Conservation (phyloP, 176 grass and related monocot genomes). For the Bromus sterilis region DNA sequence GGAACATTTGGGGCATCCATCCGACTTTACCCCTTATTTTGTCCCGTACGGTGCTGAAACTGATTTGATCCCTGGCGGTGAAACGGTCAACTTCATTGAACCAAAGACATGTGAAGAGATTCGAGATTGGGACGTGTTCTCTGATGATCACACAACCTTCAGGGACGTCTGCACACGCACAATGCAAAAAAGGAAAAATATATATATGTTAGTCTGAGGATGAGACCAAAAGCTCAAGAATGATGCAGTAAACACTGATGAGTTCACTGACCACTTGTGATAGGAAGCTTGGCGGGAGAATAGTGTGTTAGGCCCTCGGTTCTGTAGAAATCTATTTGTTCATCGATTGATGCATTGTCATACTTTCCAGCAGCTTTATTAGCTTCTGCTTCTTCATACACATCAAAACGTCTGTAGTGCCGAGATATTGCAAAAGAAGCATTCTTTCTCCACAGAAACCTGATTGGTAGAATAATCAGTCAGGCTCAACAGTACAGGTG, state of each 20-base stretch:
- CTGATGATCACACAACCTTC: conserved; percentile 99
- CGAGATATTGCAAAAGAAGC: conserved; percentile 76
- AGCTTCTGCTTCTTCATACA: conserved; percentile 96
- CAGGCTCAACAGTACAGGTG: neutral
- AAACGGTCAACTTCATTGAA: conserved; percentile 99
- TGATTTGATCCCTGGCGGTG: conserved; percentile 93
- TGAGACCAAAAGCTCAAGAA: neutral
- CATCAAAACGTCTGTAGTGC: conserved; percentile 97
- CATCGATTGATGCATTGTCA: conserved; percentile 83
- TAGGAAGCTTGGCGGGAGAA: conserved; percentile 76
- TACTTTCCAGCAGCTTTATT: conserved; percentile 99
- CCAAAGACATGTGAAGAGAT: conserved; percentile 98
- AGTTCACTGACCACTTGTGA: conserved; percentile 79
- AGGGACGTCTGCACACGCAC: conserved; percentile 58
- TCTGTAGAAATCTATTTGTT: conserved; percentile 94
- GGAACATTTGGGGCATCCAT: conserved; percentile 84
- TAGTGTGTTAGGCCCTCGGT: conserved; percentile 82
- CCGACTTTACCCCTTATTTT: conserved; percentile 76
- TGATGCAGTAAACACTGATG: neutral
- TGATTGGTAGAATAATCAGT: conserved; percentile 17
- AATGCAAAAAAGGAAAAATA: neutral
- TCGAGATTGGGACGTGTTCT: conserved; percentile 87
- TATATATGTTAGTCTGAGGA: neutral
- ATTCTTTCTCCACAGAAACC: conserved; percentile 95
- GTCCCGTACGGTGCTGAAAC: conserved; percentile 91